Evolutionary conservation across 805 yeast genomes (phyloP).

Genomic region (Lachancea cidri): DNA sequence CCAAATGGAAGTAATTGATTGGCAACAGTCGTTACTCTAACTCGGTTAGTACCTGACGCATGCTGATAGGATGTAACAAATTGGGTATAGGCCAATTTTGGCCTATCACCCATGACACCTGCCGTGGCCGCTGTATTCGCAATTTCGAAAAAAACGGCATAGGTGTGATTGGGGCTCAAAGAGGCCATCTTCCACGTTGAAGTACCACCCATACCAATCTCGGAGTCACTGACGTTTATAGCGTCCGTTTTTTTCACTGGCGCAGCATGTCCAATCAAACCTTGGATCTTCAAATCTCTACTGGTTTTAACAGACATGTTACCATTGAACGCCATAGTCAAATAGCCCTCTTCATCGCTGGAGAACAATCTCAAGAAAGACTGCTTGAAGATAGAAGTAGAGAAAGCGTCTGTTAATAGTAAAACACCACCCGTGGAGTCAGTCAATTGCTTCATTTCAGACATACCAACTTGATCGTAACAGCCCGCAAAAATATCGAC

Average conservation of each 20-base stretch:
- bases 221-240: constrained; percentile 80
- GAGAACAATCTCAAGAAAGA: constrained; percentile 81
- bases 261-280: constrained; percentile 89
- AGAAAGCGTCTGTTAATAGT: constrained; percentile 86
- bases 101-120: constrained; percentile 19
- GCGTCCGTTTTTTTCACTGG: constrained; percentile 60
- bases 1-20: constrained; percentile 50
- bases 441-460: constrained; percentile 84
- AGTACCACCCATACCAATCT: constrained; percentile 91
- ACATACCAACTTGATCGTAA: constrained; percentile 92
- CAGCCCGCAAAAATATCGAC: constrained; percentile 92
- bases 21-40: constrained; percentile 83
- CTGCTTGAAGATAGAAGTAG: constrained; percentile 91
- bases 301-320: constrained; percentile 82
- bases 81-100: constrained; percentile 56
- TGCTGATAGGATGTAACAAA: constrained; percentile 92
- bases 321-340: constrained; percentile 89
- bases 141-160: constrained; percentile 85
- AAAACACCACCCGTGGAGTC: constrained; percentile 87
- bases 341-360: constrained; percentile 81
- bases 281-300: constrained; percentile 81
- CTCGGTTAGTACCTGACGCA: constrained; percentile 83
- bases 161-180: constrained; percentile 81
- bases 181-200: constrained; percentile 83
- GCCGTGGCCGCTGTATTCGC: constrained; percentile 36